Evolutionary conservation across 192 early-diverging fungal genomes (phyloP).

Genomic region (Podila minutissima): DNA sequence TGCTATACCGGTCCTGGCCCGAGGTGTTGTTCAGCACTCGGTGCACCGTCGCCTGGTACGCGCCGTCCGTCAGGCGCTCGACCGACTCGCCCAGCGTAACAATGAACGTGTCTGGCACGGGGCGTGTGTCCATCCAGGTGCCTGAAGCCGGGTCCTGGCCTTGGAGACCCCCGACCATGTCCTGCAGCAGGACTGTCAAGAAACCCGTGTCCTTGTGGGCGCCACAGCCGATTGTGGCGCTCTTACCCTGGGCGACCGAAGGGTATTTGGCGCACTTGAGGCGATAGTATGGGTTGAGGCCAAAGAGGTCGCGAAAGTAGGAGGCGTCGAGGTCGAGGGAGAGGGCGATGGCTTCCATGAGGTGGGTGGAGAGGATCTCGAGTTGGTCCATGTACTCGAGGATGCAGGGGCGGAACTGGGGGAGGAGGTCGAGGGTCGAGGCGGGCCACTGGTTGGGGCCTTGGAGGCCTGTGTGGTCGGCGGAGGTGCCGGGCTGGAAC

Average conservation of each 20-base stretch:
- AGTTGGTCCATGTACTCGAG: conserved; percentile 53
- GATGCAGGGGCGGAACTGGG: conserved; percentile 55
- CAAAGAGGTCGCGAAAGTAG: conserved; percentile 54
- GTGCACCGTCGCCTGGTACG: conserved; percentile 65
- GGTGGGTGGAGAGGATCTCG: conserved; percentile 49
- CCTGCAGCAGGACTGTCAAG: conserved; percentile 67
- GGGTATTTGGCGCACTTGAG: conserved; percentile 61
- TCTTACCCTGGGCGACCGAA: conserved; percentile 22
- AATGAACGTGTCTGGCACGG: conserved; percentile 67
- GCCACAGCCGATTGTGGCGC: conserved; percentile 56
- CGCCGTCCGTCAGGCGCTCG: conserved; percentile 60
- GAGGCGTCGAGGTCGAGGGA: conserved; percentile 54
- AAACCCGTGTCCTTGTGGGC: conserved; percentile 68
- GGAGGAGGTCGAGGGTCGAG: conserved; percentile 30
- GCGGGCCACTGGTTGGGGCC: conserved; percentile 72
- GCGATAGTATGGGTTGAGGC: conserved; percentile 47
- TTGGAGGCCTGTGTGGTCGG: conserved; percentile 56
- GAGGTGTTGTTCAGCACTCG: conserved; percentile 64
- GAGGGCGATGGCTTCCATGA: conserved; percentile 59
- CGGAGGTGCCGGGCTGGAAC: conserved; percentile 21
- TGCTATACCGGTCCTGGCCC: conserved; percentile 60
- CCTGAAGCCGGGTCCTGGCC: conserved; percentile 65
- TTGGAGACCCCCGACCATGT: conserved; percentile 66
- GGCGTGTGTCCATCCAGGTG: conserved; percentile 67
- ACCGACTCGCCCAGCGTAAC: conserved; percentile 74